Percentiles rank a stretch among this genome's conserved stretches.
These are phyloP conservation scores for Alternaria atra DNA, from an alignment of 2,329 filamentous ascomycete genomes.

Conservation along the genomic window DNA sequence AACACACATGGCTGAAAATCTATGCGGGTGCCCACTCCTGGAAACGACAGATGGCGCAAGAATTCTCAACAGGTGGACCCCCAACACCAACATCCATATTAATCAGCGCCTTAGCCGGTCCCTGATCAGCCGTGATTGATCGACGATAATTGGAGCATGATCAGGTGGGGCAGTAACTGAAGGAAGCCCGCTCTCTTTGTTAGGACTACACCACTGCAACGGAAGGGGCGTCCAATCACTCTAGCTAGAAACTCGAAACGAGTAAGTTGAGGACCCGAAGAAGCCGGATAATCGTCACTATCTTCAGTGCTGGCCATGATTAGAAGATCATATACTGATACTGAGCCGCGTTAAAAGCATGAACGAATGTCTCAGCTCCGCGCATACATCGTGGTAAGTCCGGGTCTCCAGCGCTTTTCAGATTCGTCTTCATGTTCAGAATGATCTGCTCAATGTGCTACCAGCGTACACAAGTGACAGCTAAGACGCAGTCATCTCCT, in stretches of 20 bases:
- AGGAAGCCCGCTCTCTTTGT: not conserved
- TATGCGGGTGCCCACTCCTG: not conserved
- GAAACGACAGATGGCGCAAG: not conserved
- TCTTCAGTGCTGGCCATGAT: not conserved
- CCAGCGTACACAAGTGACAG: not conserved
- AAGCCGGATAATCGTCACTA: not conserved
- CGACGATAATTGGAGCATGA: slow-evolving; percentile 2
- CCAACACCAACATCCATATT: slow-evolving; percentile 10
- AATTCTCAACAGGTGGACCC: slow-evolving; percentile 3
- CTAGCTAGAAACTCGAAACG: not conserved
- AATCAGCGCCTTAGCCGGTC: slow-evolving; percentile 8
- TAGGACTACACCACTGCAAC: not conserved
- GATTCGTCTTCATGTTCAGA: not conserved
- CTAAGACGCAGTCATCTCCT: not conserved
- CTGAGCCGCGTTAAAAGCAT: not conserved
- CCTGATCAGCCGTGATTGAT: slow-evolving; percentile 8
- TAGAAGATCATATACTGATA: not conserved
- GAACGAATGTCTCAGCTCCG: not conserved
- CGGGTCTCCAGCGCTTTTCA: not conserved
- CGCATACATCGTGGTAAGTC: not conserved
- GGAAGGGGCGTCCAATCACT: not conserved
- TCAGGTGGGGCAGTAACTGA: slow-evolving; percentile 1
- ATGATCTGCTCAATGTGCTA: not conserved
- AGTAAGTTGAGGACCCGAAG: not conserved
- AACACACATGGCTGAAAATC: slow-evolving; percentile 1